Percentiles rank a stretch among this genome's conserved stretches.
Conservation (phyloP, 345 rosid species). For the Gossypium mustelinum region DNA sequence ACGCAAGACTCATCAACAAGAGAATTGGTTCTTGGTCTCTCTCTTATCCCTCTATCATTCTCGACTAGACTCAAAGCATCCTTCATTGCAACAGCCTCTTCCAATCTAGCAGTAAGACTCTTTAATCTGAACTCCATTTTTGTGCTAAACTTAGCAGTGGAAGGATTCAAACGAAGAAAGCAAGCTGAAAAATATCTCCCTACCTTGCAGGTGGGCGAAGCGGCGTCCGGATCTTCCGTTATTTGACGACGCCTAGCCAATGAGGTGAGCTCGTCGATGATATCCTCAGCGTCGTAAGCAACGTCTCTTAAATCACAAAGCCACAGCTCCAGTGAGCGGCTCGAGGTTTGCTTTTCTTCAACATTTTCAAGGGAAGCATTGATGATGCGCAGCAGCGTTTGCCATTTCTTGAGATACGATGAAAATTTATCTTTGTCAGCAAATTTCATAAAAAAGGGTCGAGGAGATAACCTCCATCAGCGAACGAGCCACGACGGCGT, state of each 20-base stretch:
- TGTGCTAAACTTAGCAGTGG: neutral
- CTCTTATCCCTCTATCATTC: neutral
- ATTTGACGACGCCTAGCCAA: constrained; percentile 5
- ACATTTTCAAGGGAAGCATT: constrained; percentile 20
- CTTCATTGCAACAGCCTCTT: constrained; percentile 4
- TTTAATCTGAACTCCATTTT: neutral
- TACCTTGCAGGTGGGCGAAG: neutral
- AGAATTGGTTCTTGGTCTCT: constrained; percentile 13
- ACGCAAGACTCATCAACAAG: constrained; percentile 16
- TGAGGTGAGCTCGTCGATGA: constrained; percentile 28
- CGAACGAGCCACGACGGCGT: neutral
- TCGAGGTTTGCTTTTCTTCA: constrained; percentile 23
- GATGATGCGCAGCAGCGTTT: constrained; percentile 4
- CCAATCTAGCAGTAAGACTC: constrained; percentile 7
- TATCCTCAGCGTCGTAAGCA: constrained; percentile 27
- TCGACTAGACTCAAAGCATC: neutral
- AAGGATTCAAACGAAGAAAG: neutral
- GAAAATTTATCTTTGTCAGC: neutral
- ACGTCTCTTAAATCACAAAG: constrained; percentile 17
- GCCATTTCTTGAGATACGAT: constrained; percentile 10
- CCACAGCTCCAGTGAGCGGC: constrained; percentile 7
- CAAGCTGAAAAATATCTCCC: neutral
- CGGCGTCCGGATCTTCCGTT: neutral
- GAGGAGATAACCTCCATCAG: neutral
- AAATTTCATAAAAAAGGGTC: neutral